Base-by-base conservation (phyloP, 2,329 filamentous ascomycete genomes). In the Cladophialophora carrionii region DNA sequence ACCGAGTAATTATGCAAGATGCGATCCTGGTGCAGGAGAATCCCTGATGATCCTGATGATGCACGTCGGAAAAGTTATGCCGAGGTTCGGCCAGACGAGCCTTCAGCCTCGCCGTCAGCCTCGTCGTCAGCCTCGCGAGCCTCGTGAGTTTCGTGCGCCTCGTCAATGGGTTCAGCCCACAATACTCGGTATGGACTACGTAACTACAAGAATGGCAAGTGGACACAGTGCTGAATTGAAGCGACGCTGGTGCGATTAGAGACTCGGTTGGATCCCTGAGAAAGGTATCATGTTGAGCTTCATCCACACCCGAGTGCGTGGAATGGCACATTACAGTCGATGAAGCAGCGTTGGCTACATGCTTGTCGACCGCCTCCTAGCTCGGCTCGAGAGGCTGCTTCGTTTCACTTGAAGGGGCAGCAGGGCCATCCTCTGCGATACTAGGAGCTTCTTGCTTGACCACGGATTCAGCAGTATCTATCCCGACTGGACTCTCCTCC, bases 81-180 rank as follows among this genome's bases (percentile, higher is more conserved):
- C 52, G 59, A 61, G 52, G 59, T 34, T 55, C 55, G 31, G 17
- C 57, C 48, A 53, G 57, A 32, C 52, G 2, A 6, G 17, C 9
- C 12, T 34, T 31, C 29, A 54, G 29, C 48, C 48, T 51, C n/a
- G 41, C 41, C 7, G 7, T 41, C 17, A 7, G n/a, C n/a, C n/a
- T n/a, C n/a, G n/a, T n/a, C n/a, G n/a, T n/a, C n/a, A n/a, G n/a
- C n/a, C n/a, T n/a, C n/a, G n/a, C n/a, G n/a, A n/a, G n/a, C n/a
- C n/a, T n/a, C n/a, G n/a, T n/a, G n/a, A n/a, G n/a, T n/a, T n/a
- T n/a, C n/a, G n/a, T n/a, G n/a, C n/a, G n/a, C n/a, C n/a, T 29
- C 37, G 17, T 43, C 37, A 41, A n/a, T 6, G 37, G 14, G 37
- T 6, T 41, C 6, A 41, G 37, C 32, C 32, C 8, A 34, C 32